Evolutionary conservation across 192 early-diverging fungal species (phyloP).

Genomic region (Gonapodya prolifera): DNA sequence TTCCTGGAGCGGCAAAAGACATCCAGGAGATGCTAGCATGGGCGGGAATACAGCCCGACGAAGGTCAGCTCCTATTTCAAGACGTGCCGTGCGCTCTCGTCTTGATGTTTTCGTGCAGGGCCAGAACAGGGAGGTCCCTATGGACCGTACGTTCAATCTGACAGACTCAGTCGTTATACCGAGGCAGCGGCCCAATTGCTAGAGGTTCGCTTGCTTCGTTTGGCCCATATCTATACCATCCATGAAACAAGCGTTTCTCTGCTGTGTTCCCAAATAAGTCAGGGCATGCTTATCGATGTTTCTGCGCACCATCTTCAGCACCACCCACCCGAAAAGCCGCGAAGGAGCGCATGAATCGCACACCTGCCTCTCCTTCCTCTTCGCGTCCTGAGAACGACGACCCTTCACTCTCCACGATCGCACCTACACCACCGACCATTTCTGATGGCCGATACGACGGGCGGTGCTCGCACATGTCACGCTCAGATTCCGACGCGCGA

Average conservation of each 20-base stretch:
- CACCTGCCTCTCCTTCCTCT: not conserved
- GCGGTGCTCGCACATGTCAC: slow-evolving; percentile 56
- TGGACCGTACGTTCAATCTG: slow-evolving; percentile 50
- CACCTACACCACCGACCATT: not conserved
- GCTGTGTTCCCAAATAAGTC: slow-evolving; percentile 10
- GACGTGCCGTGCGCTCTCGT: not conserved
- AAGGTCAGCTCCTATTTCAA: slow-evolving; percentile 39
- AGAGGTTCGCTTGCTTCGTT: slow-evolving; percentile 12
- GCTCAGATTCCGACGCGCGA: slow-evolving; percentile 49
- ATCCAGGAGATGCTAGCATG: slow-evolving; percentile 53
- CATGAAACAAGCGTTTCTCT: not conserved
- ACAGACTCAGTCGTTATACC: slow-evolving; percentile 73
- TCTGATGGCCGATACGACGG: slow-evolving; percentile 51
- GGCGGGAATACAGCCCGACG: slow-evolving; percentile 66
- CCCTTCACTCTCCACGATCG: too few relatives aligned
- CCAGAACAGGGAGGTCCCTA: slow-evolving; percentile 40
- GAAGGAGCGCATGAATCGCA: slow-evolving; percentile 29
- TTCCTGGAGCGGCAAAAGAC: slow-evolving; percentile 57
- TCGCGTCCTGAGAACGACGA: too few relatives aligned
- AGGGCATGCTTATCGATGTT: slow-evolving; percentile 79
- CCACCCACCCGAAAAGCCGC: slow-evolving; percentile 36
- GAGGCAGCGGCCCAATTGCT: slow-evolving; percentile 52
- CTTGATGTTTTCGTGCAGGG: slow-evolving; percentile 20
- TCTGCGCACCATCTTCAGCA: slow-evolving; percentile 63
- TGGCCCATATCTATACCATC: slow-evolving; percentile 6